Base-by-base conservation (phyloP, 129 eudicot genomes). In the Arctium minus region DNA sequence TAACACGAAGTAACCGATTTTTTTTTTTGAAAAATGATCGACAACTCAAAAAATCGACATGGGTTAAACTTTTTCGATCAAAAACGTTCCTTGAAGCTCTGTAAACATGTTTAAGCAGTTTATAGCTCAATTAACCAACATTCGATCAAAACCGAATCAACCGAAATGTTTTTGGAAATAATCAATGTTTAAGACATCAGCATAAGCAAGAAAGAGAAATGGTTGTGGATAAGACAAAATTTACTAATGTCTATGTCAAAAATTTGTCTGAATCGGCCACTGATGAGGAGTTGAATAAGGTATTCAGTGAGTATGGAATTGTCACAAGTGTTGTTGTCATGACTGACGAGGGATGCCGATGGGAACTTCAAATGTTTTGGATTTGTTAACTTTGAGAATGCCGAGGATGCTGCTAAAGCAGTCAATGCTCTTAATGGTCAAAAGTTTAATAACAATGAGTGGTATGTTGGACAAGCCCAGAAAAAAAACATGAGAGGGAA, bases 391-490 rank as follows among this genome's bases (percentile, higher is more conserved):
- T 93, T 89, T 84, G 97, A 93, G 73, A 88, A 86, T 80, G 85
- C 95, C 2, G 95, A 91, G 29, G 97, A 83, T 86, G 97, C 97
- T 77, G 92, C 87, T 50, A 89, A 62, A 78, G 88, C 97, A 56
- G 97, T 93, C 15, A 92, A 91, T 10, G 86, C 91, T 53, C 87
- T 93, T 4, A 93, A 93, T 76, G 97, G 97, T 18, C 75, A 84
- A 18, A 89, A 82, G 72, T 27, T 93, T 89, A 92, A 93, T 86
- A 83, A 91, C 35, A 93, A 93, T 76, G 95, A 89, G 74, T 91
- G 92, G 95, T 92, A 79, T 81, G 97, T 92, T 53, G 94, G 97
- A 12, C 86, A 86, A 83, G 97, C 97, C 76, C 97, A 90, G 78
- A n/a, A n/a, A 93, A 90, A 70, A 93, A 91, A 80, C 69, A 87